Percentiles rank a stretch among this genome's conserved stretches.
Evolutionary conservation across 345 rosid genomes (phyloP).

Genomic region (Eucalyptus paniculata): DNA sequence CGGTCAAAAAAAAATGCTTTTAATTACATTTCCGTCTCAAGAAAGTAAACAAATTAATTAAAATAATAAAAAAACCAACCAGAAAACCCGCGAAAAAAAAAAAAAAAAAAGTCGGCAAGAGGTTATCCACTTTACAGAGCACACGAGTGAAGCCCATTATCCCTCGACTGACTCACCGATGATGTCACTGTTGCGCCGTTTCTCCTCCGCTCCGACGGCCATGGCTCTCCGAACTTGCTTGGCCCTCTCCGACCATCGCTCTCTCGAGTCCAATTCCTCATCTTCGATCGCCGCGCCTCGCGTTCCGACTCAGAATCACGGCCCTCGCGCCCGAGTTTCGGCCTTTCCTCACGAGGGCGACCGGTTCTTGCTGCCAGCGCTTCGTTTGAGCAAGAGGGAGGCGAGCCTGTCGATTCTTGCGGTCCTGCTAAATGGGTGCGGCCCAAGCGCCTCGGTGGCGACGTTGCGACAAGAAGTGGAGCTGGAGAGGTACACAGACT

Average conservation of each 20-base stretch:
- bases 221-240: neutral
- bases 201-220: neutral
- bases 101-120: neutral
- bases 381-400: constrained; percentile 34
- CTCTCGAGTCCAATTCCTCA: neutral
- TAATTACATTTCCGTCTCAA: neutral
- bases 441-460: neutral
- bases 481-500: constrained; percentile 56
- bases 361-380: neutral
- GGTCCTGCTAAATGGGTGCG: constrained; percentile 26
- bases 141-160: neutral
- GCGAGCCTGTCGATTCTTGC: constrained; percentile 36
- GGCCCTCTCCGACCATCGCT: neutral
- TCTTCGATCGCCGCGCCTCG: neutral
- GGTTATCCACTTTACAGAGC: neutral
- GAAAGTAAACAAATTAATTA: neutral
- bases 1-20: neutral
- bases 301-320: neutral
- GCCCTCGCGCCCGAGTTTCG: neutral
- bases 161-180: neutral
- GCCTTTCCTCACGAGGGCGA: neutral
- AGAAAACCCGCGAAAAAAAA: neutral
- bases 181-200: neutral
- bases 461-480: constrained; percentile 16
- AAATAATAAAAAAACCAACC: neutral